These are phyloP conservation scores for Salix exigua DNA, from an alignment of 345 rosid species.

Conservation along the genomic window DNA sequence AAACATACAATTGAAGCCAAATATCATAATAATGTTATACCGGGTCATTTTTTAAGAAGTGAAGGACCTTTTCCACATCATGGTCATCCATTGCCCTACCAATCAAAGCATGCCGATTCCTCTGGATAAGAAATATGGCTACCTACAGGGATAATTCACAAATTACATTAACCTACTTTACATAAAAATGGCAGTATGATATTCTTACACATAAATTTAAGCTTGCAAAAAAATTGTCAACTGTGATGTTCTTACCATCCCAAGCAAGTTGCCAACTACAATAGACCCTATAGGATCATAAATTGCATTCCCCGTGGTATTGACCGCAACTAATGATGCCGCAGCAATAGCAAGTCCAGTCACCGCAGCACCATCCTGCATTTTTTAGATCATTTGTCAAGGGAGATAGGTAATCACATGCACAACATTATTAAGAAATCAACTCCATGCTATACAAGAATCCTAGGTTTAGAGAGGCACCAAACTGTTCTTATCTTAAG, in stretches of 20 bases:
- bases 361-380: conserved; percentile 98
- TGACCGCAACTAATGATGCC: conserved; percentile 86
- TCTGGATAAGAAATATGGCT: conserved; percentile 95
- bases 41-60: conserved; percentile 73
- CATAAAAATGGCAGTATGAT: background rate
- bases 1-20: background rate
- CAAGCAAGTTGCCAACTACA: conserved; percentile 84
- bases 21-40: conserved; percentile 38
- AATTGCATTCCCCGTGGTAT: conserved; percentile 75
- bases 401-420: background rate
- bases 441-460: background rate
- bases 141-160: conserved; percentile 44
- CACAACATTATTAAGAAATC: background rate
- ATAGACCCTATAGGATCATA: conserved; percentile 96
- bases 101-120: conserved; percentile 94
- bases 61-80: conserved; percentile 89
- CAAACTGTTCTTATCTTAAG: background rate
- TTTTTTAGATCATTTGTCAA: background rate
- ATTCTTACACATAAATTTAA: background rate
- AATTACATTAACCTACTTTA: too few species aligned
- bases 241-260: conserved; percentile 55
- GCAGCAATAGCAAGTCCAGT: conserved; percentile 88
- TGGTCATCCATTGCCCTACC: conserved; percentile 98
- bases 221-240: background rate
- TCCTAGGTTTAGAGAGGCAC: background rate